These are phyloP conservation scores for Saccharomyces paradoxus DNA, from an alignment of 805 yeast genomes.

Conservation along the genomic window DNA sequence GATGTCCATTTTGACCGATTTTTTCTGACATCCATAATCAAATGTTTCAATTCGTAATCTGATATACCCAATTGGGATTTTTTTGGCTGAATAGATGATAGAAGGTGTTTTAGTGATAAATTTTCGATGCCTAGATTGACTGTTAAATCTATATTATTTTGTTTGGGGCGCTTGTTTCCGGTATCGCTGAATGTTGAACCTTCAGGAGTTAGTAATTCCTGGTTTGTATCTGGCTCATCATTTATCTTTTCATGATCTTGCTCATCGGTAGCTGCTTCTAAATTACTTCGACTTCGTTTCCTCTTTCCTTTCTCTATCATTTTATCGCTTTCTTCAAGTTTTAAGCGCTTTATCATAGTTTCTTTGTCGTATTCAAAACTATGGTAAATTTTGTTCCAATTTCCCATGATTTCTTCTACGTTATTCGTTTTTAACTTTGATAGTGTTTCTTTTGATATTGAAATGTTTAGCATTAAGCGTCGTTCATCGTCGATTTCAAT, in stretches of 20 bases:
- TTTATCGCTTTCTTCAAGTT: conserved; percentile 72
- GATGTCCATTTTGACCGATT: conserved; percentile 97
- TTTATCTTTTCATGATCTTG: conserved; percentile 7
- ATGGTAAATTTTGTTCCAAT: conserved; percentile 67
- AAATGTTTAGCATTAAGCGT: conserved; percentile 25
- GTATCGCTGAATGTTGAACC: neutral
- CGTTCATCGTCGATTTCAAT: conserved; percentile 14
- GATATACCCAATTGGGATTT: conserved; percentile 68
- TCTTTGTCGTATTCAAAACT: conserved; percentile 69
- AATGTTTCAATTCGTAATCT: conserved; percentile 73
- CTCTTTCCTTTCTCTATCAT: conserved; percentile 37
- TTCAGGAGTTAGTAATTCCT: neutral
- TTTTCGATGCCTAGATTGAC: conserved; percentile 66
- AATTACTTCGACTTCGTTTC: conserved; percentile 19
- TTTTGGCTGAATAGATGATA: conserved; percentile 68
- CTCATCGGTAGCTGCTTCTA: conserved; percentile 13
- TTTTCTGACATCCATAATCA: conserved; percentile 87
- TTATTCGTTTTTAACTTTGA: conserved; percentile 28
- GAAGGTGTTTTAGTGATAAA: conserved; percentile 67
- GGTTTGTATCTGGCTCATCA: neutral
- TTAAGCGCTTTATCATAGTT: conserved; percentile 64
- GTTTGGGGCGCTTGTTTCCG: conserved; percentile 19
- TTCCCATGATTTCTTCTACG: conserved; percentile 39
- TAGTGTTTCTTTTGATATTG: conserved; percentile 31
- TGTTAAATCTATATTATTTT: conserved; percentile 19